Evolutionary conservation across 768 basidiomycete species (phyloP).

Genomic region (Boletellus emodensis): DNA sequence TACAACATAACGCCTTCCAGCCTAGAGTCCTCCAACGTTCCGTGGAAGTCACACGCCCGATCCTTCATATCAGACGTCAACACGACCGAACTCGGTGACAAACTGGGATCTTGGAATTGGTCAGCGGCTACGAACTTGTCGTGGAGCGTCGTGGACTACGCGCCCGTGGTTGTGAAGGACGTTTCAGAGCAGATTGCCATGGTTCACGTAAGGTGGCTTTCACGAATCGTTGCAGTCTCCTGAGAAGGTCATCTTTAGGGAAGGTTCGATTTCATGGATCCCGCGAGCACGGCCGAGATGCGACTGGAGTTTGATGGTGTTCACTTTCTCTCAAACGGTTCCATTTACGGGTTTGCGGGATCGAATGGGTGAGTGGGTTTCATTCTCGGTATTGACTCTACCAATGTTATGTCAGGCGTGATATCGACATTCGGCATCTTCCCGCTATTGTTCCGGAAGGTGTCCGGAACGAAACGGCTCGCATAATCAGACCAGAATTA

Average conservation of each 20-base stretch:
- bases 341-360: conserved; percentile 72
- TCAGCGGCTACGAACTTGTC: conserved; percentile 56
- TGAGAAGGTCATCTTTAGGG: conserved; percentile 43
- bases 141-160: conserved; percentile 64
- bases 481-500: conserved; percentile 57
- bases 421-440: conserved; percentile 62
- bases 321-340: conserved; percentile 68
- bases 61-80: conserved; percentile 48
- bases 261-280: conserved; percentile 62
- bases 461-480: conserved; percentile 55
- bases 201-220: conserved; percentile 53
- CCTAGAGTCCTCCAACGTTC: conserved; percentile 32
- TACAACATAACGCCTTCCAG: conserved; percentile 59
- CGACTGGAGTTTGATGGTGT: conserved; percentile 73
- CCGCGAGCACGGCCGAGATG: conserved; percentile 50
- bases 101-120: conserved; percentile 68
- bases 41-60: conserved; percentile 52
- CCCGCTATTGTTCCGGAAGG: conserved; percentile 61
- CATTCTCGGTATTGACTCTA: not conserved
- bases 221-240: not conserved
- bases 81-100: conserved; percentile 45
- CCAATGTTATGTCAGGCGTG: conserved; percentile 35
- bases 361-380: conserved; percentile 48
- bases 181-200: conserved; percentile 49
- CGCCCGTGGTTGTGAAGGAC: conserved; percentile 35